Base-by-base conservation (phyloP, 768 basidiomycete species). In the Gymnopilus dilepis region DNA sequence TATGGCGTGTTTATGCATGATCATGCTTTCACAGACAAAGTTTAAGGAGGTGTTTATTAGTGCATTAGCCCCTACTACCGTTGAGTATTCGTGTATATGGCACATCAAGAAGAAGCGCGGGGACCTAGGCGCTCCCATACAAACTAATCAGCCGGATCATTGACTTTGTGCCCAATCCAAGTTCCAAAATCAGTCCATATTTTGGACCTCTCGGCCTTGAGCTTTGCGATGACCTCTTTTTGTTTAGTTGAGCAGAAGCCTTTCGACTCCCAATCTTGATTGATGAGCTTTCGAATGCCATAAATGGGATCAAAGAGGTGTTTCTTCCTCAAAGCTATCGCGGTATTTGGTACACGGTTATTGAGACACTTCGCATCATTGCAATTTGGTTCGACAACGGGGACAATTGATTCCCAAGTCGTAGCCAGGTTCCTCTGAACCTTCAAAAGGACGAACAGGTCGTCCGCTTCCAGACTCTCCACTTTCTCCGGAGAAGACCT, bases 151-250 rank as follows among this genome's bases (percentile, higher is more conserved):
- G n/a, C n/a, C n/a, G n/a, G n/a, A 47, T 45, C 38, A 22, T 52
- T 22, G 28, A 34, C 15, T 52, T 42, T n/a, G n/a, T n/a, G n/a
- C n/a, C n/a, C 33, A 19, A 33, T 37, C 38, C 38, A 56, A 19
- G 24, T 56, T 19, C 42, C 12, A 40, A 58, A 6, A 24, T 33
- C 13, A 8, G 34, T 24, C 43, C 47, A 45, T 12, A 58, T 58
- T 4, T 31, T 47, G 9, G 33, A 31, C 21, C 50, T 42, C 37
- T 40, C 50, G 0, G n/a, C 34, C 13, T 51, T 45, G 37, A 54
- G 22, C 41, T 31, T 52, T 6, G 24, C 17, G 12, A 37, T 19
- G 28, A 54, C 65, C 45, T 48, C 53, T 12, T 67, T 65, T n/a
- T 70, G 34, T 42, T 43, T 55, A 1, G 58, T 26, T 1, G 3